These are phyloP conservation scores for Camellia lanceoleosa DNA, from an alignment of 148 eudicot species.

Conservation along the genomic window DNA sequence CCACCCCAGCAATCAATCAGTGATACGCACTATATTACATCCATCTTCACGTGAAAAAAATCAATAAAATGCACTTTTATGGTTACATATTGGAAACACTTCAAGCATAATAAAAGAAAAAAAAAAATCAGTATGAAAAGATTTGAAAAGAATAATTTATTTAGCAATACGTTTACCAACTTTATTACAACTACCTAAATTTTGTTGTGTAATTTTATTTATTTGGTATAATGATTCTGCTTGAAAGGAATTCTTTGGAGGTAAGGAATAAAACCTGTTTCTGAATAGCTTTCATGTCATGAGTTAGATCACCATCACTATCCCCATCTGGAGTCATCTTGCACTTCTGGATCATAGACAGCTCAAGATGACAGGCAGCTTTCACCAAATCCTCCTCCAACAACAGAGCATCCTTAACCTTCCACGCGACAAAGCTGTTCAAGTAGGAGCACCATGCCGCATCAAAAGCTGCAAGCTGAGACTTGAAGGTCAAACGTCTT, in stretches of 20 bases:
- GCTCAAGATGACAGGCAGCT: constrained; percentile 94
- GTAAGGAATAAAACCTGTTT: constrained; percentile 59
- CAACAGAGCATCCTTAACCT: constrained; percentile 80
- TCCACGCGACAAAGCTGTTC: constrained; percentile 88
- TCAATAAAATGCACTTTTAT: not conserved
- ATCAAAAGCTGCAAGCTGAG: constrained; percentile 84
- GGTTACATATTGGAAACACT: not conserved
- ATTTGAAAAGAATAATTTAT: not conserved
- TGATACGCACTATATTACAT: not conserved
- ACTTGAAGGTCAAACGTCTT: constrained; percentile 44
- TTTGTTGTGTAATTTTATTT: not conserved
- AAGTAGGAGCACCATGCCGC: constrained; percentile 92
- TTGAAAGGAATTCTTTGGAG: not conserved
- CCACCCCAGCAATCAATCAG: not conserved
- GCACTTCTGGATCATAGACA: constrained; percentile 95
- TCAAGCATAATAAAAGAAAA: not conserved
- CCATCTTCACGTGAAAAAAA: not conserved
- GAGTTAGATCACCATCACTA: constrained; percentile 52
- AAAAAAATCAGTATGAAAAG: not conserved
- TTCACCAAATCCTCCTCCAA: constrained; percentile 94
- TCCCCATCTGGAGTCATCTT: constrained; percentile 73
- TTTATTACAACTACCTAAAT: not conserved
- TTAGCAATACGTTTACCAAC: too few relatives aligned
- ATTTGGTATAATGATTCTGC: not conserved
- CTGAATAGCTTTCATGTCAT: constrained; percentile 93